Conservation (phyloP, 2,329 filamentous ascomycete genomes). For the Arthrocladium fulminans region DNA sequence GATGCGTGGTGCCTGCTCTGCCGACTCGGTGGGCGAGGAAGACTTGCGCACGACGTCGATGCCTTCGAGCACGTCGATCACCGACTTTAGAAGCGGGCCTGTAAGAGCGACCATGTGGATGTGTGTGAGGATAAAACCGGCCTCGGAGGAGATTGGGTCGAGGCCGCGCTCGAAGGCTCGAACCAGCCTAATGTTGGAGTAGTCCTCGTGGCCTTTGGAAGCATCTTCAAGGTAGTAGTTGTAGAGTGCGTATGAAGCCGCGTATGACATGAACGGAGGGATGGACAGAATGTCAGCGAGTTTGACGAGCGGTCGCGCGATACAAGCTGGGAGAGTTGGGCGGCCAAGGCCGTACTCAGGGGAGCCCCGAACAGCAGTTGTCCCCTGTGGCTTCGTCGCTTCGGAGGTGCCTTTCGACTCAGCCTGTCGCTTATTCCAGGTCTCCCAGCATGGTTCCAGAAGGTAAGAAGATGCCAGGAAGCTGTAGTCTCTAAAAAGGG, state of each 20-base stretch:
- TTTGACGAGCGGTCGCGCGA: conserved; percentile 72
- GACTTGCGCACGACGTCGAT: conserved; percentile 28
- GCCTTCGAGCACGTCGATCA: conserved; percentile 56
- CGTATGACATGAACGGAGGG: conserved; percentile 86
- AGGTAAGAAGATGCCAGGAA: conserved; percentile 85
- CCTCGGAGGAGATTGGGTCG: conserved; percentile 78
- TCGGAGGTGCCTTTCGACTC: too few relatives aligned
- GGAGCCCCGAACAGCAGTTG: background rate
- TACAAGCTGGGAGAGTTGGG: conserved; percentile 60
- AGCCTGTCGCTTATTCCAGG: conserved; percentile 48
- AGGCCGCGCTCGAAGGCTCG: conserved; percentile 87
- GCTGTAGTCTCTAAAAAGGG: conserved; percentile 82
- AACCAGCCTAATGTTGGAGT: conserved; percentile 66
- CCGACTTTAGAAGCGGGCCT: conserved; percentile 64
- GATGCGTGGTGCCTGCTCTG: conserved; percentile 40
- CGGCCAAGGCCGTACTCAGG: conserved; percentile 64
- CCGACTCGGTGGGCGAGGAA: background rate
- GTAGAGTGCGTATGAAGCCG: conserved; percentile 54
- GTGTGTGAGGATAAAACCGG: conserved; percentile 91
- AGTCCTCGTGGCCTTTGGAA: conserved; percentile 32
- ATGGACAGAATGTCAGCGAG: conserved; percentile 65
- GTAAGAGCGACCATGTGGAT: conserved; percentile 92
- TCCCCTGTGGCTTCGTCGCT: too few relatives aligned
- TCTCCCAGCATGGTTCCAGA: conserved; percentile 81
- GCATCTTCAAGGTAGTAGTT: conserved; percentile 54